Evolutionary conservation across 768 basidiomycete species (phyloP), one percentile per base, ranked within the genome.

Genomic region (Rhizopogon vesiculosus): DNA sequence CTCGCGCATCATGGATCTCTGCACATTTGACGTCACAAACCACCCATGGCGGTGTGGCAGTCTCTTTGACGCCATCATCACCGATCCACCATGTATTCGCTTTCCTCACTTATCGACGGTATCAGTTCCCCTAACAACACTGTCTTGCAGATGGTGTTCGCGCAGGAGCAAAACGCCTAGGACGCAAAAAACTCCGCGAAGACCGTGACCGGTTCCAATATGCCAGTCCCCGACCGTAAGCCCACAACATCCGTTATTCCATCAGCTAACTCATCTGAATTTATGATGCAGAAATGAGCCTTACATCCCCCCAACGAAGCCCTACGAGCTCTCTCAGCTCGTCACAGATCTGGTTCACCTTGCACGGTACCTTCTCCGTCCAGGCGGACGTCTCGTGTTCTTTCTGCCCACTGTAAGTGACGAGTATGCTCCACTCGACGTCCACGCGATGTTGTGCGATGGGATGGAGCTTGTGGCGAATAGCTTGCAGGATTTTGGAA

Each of bases 391-490:
- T 41, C 80, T 99, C 15, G 96, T 99, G 3, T 98, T 97, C 73
- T 98, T 98, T 74, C 78, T 98, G 19, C 93, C 93, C 0, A 95
- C 93, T 0, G 89, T 96, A 19, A 91, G 84, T 12, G 94, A 96
- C 45, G 89, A 94, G 42, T 98, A 95, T 65, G 82, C 88, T 57
- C 89, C 91, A 61, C 74, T 97, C 1, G 97, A 99, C 64, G 75
- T 98, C 8, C 79, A 88, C 31, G 71, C 77, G 1, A 81, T 92
- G 69, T 77, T 93, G 4, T 91, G 89, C 61, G 84, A 85, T 22
- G 95, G 94, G 1, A 94, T 98, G 89, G 84, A 85, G 61, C 71
- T 98, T 18, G 77, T 94, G 42, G 87, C 88, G 0, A 95, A 96
- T 66, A 94, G 92, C 38, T 70, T 93, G 59, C 94, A 99, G 70